Evolutionary conservation across 305 asterid genomes (phyloP).

Genomic region (Monarda citriodora): DNA sequence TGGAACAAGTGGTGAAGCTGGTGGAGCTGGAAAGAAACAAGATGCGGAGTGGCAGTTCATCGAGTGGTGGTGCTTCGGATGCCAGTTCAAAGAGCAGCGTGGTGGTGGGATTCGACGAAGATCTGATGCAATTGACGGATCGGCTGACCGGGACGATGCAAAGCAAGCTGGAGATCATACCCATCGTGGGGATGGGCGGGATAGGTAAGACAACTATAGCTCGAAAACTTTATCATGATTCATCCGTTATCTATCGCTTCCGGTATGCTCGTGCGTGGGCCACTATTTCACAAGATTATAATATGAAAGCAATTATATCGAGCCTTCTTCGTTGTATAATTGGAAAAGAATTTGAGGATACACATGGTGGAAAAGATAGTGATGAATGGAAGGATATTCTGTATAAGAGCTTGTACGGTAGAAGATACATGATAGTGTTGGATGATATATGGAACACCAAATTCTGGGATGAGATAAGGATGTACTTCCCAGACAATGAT

Average conservation of each 20-base stretch:
- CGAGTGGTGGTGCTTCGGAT: background rate
- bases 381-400: too few relatives aligned
- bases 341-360: background rate
- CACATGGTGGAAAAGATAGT: too few relatives aligned
- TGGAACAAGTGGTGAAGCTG: conserved; percentile 1
- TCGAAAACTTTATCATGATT: conserved; percentile 9
- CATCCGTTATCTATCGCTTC: background rate
- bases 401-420: too few relatives aligned
- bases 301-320: background rate
- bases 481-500: too few relatives aligned
- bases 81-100: background rate
- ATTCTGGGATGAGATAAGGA: too few relatives aligned
- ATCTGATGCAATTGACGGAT: conserved; percentile 10
- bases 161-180: conserved; percentile 7
- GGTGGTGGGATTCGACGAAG: conserved; percentile 17
- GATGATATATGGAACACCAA: too few relatives aligned
- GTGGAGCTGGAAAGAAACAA: background rate
- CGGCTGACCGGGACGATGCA: background rate
- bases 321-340: conserved; percentile 5
- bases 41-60: background rate
- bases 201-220: conserved; percentile 12
- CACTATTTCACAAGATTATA: conserved; percentile 7
- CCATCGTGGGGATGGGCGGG: conserved; percentile 12
- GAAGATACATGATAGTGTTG: too few relatives aligned
- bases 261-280: background rate